Conservation (phyloP, 805 yeast species). For the Maudiozyma saulgeensis region DNA sequence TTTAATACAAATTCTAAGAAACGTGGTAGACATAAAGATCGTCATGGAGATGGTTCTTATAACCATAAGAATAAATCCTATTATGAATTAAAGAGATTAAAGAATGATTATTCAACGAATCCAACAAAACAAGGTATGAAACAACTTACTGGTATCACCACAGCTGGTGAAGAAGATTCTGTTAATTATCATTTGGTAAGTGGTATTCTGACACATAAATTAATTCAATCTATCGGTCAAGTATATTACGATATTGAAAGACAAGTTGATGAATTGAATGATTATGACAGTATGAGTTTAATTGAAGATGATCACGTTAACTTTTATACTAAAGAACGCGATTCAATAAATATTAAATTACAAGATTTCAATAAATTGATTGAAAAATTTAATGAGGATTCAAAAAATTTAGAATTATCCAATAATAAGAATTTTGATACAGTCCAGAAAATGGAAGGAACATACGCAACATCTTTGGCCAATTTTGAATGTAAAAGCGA, state of each 20-base stretch:
- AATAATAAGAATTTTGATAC: constrained; percentile 19
- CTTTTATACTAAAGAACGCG: constrained; percentile 36
- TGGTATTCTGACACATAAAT: constrained; percentile 51
- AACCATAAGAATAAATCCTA: constrained; percentile 24
- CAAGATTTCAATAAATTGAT: constrained; percentile 27
- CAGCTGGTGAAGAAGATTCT: constrained; percentile 30
- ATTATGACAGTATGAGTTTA: constrained; percentile 33
- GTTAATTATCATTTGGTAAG: constrained; percentile 28
- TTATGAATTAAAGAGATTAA: constrained; percentile 53
- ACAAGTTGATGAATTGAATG: constrained; percentile 40
- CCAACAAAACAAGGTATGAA: constrained; percentile 50
- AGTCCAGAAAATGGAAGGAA: constrained; percentile 22
- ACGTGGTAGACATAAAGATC: constrained; percentile 17
- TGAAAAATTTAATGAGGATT: constrained; percentile 18
- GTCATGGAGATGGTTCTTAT: constrained; percentile 5
- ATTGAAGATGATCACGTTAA: constrained; percentile 36
- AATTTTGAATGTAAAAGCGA: constrained; percentile 8
- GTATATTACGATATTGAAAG: constrained; percentile 35
- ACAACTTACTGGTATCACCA: constrained; percentile 41
- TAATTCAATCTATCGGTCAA: constrained; percentile 46
- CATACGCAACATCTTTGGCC: constrained; percentile 22
- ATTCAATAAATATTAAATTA: constrained; percentile 39
- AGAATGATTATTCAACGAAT: constrained; percentile 59
- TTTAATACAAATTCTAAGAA: constrained; percentile 18
- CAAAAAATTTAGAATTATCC: constrained; percentile 25